Conservation (phyloP, 768 basidiomycete species). For the Leucogyrophana mollusca region DNA sequence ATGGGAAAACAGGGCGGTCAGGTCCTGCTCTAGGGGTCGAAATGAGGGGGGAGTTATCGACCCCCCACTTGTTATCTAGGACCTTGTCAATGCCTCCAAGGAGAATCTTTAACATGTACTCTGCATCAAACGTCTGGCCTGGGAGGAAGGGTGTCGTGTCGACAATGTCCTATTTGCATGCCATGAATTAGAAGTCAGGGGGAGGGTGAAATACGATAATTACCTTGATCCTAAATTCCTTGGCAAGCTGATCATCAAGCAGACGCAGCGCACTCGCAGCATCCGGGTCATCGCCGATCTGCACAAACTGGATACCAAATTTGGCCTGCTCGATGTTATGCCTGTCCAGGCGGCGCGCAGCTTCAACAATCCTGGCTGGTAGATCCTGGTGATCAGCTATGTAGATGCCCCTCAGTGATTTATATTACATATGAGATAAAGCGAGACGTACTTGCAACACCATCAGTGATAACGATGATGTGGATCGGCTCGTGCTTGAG, state of each 20-base stretch:
- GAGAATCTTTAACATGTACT: conserved; percentile 8
- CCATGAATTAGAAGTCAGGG: not conserved
- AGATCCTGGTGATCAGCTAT: conserved; percentile 13
- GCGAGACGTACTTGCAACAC: conserved; percentile 29
- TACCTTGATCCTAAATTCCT: conserved; percentile 2
- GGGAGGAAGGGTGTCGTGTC: conserved; percentile 32
- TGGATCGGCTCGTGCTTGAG: conserved; percentile 16
- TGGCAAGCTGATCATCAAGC: conserved; percentile 30
- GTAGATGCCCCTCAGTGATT: not conserved
- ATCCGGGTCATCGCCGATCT: conserved; percentile 30
- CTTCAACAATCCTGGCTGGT: conserved; percentile 19
- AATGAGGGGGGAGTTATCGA: too few relatives aligned
- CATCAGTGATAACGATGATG: conserved; percentile 26
- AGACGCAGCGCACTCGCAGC: conserved; percentile 31
- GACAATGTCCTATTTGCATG: conserved; percentile 33
- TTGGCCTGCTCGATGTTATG: conserved; percentile 27
- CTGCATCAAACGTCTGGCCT: conserved; percentile 1
- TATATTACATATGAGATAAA: conserved; percentile 6
- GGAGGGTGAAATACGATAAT: not conserved
- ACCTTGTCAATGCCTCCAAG: conserved; percentile 4
- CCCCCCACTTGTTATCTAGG: conserved; percentile 6
- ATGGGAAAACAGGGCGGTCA: too few relatives aligned
- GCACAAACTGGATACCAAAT: conserved; percentile 38
- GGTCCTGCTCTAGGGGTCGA: conserved; percentile 2
- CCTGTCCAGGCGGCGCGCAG: conserved; percentile 29